Evolutionary conservation across 768 basidiomycete species (phyloP).

Genomic region (Termitomyces sp.): DNA sequence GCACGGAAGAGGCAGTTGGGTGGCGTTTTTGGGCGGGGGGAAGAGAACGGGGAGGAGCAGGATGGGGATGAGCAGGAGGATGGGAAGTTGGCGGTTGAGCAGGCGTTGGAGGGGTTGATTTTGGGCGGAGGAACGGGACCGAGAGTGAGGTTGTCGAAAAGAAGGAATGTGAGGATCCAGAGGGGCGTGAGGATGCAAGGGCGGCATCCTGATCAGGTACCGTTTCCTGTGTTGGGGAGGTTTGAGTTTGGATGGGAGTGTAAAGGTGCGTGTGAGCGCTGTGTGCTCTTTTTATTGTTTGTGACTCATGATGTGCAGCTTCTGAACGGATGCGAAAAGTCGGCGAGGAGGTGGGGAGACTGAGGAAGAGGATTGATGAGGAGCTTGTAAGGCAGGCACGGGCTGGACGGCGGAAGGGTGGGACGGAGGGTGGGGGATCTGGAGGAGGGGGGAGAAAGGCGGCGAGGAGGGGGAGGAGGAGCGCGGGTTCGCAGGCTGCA

Average conservation of each 20-base stretch:
- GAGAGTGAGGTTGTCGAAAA: constrained; percentile 51
- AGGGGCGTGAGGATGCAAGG: constrained; percentile 39
- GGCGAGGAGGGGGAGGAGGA: not conserved
- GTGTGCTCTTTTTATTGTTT: constrained; percentile 9
- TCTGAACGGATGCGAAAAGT: constrained; percentile 68
- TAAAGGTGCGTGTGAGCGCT: constrained; percentile 70
- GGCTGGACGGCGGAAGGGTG: constrained; percentile 13
- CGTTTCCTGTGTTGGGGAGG: constrained; percentile 41
- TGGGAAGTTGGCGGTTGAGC: constrained; percentile 73
- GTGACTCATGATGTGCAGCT: constrained; percentile 45
- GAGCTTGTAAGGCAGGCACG: constrained; percentile 68
- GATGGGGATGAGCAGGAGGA: constrained; percentile 70
- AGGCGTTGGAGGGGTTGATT: constrained; percentile 52
- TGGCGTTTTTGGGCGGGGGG: constrained; percentile 33
- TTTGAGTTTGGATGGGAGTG: constrained; percentile 64
- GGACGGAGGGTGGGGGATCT: constrained; percentile 11
- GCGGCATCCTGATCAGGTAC: constrained; percentile 39
- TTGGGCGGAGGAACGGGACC: constrained; percentile 13
- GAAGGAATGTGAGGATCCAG: constrained; percentile 45
- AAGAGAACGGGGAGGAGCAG: constrained; percentile 68
- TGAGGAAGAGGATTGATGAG: constrained; percentile 67
- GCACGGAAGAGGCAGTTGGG: not conserved
- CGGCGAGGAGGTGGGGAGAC: constrained; percentile 60
- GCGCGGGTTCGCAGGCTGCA: constrained; percentile 27
- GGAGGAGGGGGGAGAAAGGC: constrained; percentile 13